Percentiles rank a stretch among this genome's conserved stretches.
phyloP scores from a whole-genome alignment of 805 yeast genomes.

The Wickerhamiella spandovensis region DNA sequence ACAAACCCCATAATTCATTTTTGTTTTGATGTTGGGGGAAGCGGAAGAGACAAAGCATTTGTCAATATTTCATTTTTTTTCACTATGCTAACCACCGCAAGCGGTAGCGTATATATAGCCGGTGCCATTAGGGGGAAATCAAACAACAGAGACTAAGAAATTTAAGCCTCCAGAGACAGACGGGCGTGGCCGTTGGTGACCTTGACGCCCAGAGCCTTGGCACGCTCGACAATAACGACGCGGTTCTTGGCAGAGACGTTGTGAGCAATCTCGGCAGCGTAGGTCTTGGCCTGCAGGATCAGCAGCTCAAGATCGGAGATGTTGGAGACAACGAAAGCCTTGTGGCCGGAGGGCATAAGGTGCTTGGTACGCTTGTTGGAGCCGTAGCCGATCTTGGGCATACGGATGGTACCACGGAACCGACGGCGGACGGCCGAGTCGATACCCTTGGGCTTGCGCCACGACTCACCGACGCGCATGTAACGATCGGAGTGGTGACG shows the following conservation, averaged over 20 bases:
- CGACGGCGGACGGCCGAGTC: slow-evolving; percentile 98
- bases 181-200: slow-evolving; percentile 99
- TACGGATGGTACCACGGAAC: slow-evolving; percentile 97
- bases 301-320: slow-evolving; percentile 85
- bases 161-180: slow-evolving; percentile 92
- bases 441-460: slow-evolving; percentile 99
- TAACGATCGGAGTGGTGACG: slow-evolving; percentile 99
- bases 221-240: slow-evolving; percentile 89
- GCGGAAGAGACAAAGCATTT: neutral
- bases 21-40: no score
- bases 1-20: no score
- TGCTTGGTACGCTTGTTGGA: slow-evolving; percentile 97
- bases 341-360: slow-evolving; percentile 96
- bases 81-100: neutral
- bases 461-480: slow-evolving; percentile 94
- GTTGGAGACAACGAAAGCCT: slow-evolving; percentile 89
- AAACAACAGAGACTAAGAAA: neutral
- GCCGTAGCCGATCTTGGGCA: slow-evolving; percentile 99
- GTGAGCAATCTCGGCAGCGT: slow-evolving; percentile 99
- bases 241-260: slow-evolving; percentile 97
- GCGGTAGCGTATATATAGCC: neutral
- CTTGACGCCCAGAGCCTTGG: slow-evolving; percentile 96
- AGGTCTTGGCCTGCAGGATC: slow-evolving; percentile 93
- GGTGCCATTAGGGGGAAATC: neutral
- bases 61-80: neutral